Percentiles rank a stretch among this genome's conserved stretches.
Conservation (phyloP, 2,329 filamentous ascomycete species). For the Blastomyces emzantsi region DNA sequence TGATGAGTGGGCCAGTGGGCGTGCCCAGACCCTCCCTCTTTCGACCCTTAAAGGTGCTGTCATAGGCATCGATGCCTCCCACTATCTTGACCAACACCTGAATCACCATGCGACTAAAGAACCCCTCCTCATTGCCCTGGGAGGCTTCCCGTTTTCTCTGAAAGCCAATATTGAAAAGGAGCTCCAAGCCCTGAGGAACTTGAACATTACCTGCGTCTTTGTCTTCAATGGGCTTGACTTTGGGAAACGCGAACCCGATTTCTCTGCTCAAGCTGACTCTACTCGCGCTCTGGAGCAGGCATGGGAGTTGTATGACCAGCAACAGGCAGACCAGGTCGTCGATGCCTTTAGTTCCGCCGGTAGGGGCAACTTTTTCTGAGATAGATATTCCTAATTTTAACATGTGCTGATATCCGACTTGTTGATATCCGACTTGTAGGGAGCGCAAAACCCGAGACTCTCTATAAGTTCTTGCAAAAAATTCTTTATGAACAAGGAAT, state of each 20-base stretch:
- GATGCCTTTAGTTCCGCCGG: slow-evolving; percentile 76
- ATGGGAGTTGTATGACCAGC: slow-evolving; percentile 78
- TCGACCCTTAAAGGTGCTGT: slow-evolving; percentile 63
- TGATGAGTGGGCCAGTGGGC: slow-evolving; percentile 48
- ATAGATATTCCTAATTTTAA: background rate
- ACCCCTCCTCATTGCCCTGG: slow-evolving; percentile 80
- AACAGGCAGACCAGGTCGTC: slow-evolving; percentile 71
- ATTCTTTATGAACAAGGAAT: slow-evolving; percentile 61
- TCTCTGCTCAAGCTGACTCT: slow-evolving; percentile 51
- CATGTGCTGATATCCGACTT: slow-evolving; percentile 20
- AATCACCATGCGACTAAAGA: slow-evolving; percentile 63
- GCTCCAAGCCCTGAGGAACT: slow-evolving; percentile 59
- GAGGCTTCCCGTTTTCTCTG: slow-evolving; percentile 75
- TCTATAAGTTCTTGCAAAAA: slow-evolving; percentile 68
- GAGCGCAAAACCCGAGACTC: slow-evolving; percentile 59
- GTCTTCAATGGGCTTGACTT: slow-evolving; percentile 84
- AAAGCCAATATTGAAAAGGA: slow-evolving; percentile 66
- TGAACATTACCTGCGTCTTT: slow-evolving; percentile 71
- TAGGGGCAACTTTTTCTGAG: slow-evolving; percentile 31
- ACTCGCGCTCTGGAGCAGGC: slow-evolving; percentile 65
- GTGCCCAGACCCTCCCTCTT: slow-evolving; percentile 52
- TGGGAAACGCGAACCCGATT: slow-evolving; percentile 60
- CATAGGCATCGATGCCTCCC: slow-evolving; percentile 79
- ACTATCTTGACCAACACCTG: slow-evolving; percentile 75
- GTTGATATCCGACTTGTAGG: slow-evolving; percentile 42